Evolutionary conservation across 2,329 filamentous ascomycete genomes (phyloP), one percentile per base, ranked within the genome.

Genomic region (Sclerotinia minor): DNA sequence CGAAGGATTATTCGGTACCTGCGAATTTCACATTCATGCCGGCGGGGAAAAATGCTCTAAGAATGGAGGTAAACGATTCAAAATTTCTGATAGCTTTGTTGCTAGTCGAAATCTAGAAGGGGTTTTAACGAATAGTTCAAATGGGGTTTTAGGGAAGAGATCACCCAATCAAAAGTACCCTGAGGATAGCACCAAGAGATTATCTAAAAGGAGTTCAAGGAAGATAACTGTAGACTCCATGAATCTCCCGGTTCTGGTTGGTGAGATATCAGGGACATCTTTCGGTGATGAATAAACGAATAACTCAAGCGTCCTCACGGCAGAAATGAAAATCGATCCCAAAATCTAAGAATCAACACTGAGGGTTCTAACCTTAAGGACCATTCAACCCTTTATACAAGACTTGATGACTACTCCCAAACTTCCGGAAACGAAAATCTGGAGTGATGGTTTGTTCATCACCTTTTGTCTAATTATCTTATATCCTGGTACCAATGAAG

Each of bases 21-120:
- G 52, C 52, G 52, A 54, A 54, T 54, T 54, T 35, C 52, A 54
- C 21, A 32, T 26, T 29, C 52, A 54, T 54, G 26, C 19, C 8
- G 3, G 17, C 21, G 3, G 29, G 1, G 32, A 21, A 3, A 9
- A 1, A n/a, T 54, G 52, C 52, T 2, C 13, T 41, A 41, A 1
- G 3, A 41, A 2, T 15, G 38, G 13, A 15, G 38, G 13, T 15
- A 35, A 6, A 35, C 38, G 38, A 41, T 15, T 41, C 15, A 13
- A 15, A 41, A 17, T n/a, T 32, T 21, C 29, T 6, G 52, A 29
- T 54, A 35, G 29, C 11, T 54, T 54, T 13, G 52, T 7, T 21
- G 9, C 19, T 6, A 11, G 26, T 13, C 26, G 52, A 54, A 54
- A 32, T 35, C 21, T 54, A 11, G 19, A 35, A 32, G 52, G 29